phyloP scores from a whole-genome alignment of 768 basidiomycete genomes.

The Lactarius sanguifluus region DNA sequence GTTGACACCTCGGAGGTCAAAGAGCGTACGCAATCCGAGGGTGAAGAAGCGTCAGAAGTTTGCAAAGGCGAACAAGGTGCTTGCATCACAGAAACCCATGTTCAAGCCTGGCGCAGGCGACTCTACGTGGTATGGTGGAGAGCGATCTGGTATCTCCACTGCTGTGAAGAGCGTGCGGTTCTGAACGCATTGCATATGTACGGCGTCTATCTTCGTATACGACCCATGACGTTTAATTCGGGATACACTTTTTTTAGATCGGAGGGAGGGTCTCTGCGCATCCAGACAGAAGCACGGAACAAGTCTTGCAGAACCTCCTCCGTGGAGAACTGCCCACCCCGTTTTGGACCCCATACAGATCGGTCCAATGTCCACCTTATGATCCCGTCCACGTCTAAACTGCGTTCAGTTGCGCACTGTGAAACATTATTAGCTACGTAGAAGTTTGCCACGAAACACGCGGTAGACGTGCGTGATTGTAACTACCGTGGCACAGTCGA shows the following conservation, averaged over 20 bases:
- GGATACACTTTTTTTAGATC: neutral
- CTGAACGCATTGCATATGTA: conserved; percentile 25
- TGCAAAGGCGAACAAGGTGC: conserved; percentile 93
- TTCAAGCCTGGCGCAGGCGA: conserved; percentile 84
- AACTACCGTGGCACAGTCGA: neutral
- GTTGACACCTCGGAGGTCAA: conserved; percentile 85
- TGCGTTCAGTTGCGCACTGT: neutral
- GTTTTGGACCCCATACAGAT: too few relatives aligned
- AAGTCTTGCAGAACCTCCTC: neutral
- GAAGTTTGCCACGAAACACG: neutral
- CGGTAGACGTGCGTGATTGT: neutral
- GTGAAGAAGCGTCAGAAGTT: conserved; percentile 95
- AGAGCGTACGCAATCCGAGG: conserved; percentile 91
- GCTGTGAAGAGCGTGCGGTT: conserved; percentile 85
- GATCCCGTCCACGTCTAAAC: neutral
- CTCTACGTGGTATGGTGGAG: conserved; percentile 81
- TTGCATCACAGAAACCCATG: conserved; percentile 86
- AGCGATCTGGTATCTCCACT: conserved; percentile 89
- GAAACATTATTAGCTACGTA: neutral
- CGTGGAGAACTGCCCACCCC: neutral
- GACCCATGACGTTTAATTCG: neutral
- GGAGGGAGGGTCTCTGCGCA: neutral
- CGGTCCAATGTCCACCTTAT: too few relatives aligned
- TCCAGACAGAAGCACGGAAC: neutral
- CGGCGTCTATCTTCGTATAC: neutral